Conservation (phyloP, 78 protist species). For the Planoprotostelium fungivorum region DNA sequence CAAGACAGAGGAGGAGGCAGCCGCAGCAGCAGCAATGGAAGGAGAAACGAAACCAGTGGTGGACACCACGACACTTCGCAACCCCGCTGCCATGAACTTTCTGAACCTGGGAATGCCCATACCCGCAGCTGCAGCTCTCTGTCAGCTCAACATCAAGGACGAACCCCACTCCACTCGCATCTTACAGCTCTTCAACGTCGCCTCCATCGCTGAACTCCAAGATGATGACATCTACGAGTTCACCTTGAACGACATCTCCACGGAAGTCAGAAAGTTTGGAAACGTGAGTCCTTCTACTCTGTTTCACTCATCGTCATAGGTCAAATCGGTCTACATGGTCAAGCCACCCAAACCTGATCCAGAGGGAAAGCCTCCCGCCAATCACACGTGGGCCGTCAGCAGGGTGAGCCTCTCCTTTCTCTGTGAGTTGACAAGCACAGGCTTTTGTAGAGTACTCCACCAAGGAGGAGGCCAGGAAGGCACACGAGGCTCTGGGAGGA, state of each 20-base stretch:
- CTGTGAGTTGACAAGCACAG: neutral
- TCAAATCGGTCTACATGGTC: neutral
- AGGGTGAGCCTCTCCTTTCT: neutral
- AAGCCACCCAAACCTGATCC: neutral
- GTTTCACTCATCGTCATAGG: neutral
- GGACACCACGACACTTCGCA: neutral
- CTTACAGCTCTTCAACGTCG: conserved; percentile 38
- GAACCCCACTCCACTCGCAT: conserved; percentile 39
- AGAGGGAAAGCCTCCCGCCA: neutral
- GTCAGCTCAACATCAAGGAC: neutral
- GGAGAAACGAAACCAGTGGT: neutral
- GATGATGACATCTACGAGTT: conserved; percentile 46
- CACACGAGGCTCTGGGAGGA: conserved; percentile 40
- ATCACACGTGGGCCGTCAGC: neutral
- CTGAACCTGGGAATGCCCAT: neutral
- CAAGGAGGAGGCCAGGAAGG: conserved; percentile 32
- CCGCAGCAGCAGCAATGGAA: neutral
- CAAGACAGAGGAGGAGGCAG: neutral
- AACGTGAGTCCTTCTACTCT: neutral
- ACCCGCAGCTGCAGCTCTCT: neutral
- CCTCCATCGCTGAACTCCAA: conserved; percentile 33
- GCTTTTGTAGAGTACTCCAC: conserved; percentile 27
- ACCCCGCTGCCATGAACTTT: neutral
- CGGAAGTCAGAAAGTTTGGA: conserved; percentile 47
- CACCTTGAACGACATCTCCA: conserved; percentile 30